Evolutionary conservation across 2,329 filamentous ascomycete genomes (phyloP), one percentile per base, ranked within the genome.

Genomic region (Colletotrichum cordylinicola): DNA sequence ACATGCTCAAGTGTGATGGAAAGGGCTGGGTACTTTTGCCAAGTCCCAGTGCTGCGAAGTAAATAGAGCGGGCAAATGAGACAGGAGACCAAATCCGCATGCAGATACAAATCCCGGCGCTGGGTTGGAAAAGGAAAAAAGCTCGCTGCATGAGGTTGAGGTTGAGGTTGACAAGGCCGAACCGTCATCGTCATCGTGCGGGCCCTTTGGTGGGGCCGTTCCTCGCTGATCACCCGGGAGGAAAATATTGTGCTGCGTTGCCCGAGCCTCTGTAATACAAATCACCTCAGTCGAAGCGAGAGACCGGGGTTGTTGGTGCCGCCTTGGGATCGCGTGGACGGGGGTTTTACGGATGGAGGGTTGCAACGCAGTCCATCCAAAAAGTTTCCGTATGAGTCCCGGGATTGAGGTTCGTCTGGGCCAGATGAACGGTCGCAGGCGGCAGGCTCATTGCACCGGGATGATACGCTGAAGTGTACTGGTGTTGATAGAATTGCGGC

Each of bases 151-250:
- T 61, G 64, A 72, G 61, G 39, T 55, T 56, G 37, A 73, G 39
- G 70, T 48, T 35, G 67, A 75, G 43, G 56, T 65, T 58, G 58
- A 73, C 12, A 60, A 43, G 35, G 60, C 39, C 56, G 58, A 58
- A 24, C 64, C 64, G 55, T 58, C 70, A 37, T 68, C 70, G 73
- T 75, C 73, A 75, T 75, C 70, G 58, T 18, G 56, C 65, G 64
- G 70, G 73, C 43, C 37, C 43, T 68, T 12, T 31, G 31, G 43
- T 68, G 73, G 73, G 70, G 64, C 73, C 70, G 64, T 37, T 43
- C 43, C 43, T 73, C 62, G 56, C 31, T 48, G 55, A 73, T 72
- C 56, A 58, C 10, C 56, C 62, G 58, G 62, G 62, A 55, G 56
- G 48, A 68, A 61, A 52, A 52, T 13, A 27, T 33, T 8, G 29